Conservation (phyloP, 1,284 basidiomycete species). For the Entoloma clypeatum region DNA sequence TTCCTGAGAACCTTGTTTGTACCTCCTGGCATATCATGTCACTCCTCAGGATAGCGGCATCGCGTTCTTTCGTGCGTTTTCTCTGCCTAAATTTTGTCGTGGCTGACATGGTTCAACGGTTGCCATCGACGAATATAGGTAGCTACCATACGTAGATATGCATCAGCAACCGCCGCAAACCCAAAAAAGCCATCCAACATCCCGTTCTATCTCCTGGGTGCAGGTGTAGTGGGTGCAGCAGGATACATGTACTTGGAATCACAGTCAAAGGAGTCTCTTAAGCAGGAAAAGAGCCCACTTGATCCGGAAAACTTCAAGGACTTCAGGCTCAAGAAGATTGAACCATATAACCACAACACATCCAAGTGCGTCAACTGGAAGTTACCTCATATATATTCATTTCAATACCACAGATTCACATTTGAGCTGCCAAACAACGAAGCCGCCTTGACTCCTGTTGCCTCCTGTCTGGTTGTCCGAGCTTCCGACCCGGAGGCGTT, state of each 20-base stretch:
- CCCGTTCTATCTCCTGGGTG: constrained; percentile 46
- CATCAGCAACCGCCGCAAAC: constrained; percentile 44
- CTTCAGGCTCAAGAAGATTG: constrained; percentile 81
- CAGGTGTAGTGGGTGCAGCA: constrained; percentile 47
- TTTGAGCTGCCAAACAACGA: constrained; percentile 85
- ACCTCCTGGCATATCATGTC: constrained; percentile 37
- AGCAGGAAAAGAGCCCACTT: constrained; percentile 60
- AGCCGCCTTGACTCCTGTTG: constrained; percentile 73
- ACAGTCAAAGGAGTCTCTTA: constrained; percentile 29
- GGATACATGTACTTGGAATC: constrained; percentile 47
- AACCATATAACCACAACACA: constrained; percentile 93
- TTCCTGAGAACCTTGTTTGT: no score
- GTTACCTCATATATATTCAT: constrained; percentile 9
- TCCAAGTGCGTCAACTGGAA: constrained; percentile 45
- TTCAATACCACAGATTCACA: constrained; percentile 52
- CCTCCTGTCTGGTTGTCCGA: constrained; percentile 67
- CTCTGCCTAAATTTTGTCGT: background rate
- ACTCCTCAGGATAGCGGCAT: constrained; percentile 37
- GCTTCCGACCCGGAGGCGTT: constrained; percentile 56
- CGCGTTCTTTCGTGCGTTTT: constrained; percentile 39
- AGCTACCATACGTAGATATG: constrained; percentile 38
- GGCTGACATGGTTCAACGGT: no score
- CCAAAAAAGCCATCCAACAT: constrained; percentile 47
- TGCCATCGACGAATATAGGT: constrained; percentile 20
- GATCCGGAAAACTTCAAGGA: constrained; percentile 73